Base-by-base conservation (phyloP, 2,329 filamentous ascomycete species). In the Neonectria faginata region DNA sequence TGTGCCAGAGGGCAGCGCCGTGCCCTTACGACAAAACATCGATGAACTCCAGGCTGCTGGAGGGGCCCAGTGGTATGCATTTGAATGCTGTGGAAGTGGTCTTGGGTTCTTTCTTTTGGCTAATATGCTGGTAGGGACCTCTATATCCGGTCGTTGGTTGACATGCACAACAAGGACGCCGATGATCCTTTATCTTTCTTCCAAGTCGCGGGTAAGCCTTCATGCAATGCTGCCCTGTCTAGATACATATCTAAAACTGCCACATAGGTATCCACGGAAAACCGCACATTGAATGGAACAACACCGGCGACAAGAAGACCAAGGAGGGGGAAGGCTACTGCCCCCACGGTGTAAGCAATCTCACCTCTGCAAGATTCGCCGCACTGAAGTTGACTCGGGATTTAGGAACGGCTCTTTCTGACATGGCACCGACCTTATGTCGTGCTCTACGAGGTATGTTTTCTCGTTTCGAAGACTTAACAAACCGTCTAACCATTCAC, bases 401-500 rank as follows among this genome's bases (percentile, higher is more conserved):
- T 22, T 16, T 44, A 85, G 84, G 82, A 86, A 72, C 75, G 79
- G n/a, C 72, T 83, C 25, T 86, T 88, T 66, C 71, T 82, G 7
- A 75, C 83, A 18, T 89, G 85, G 87, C 87, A 89, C 73, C 83
- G 86, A 6, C 82, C 85, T 3, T 88, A 85, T 63, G 70, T 87
- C 45, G 77, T 82, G 8, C 78, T 88, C 6, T 88, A 80, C 60
- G 87, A 89, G 79, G 84, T 86, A 75, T 11, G 75, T 63, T 20
- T 18, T 27, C 25, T 16, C 36, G 20, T 29, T 18, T 48, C 27
- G 22, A 18, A 33, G n/a, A 29, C 54, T 48, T 22, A n/a, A 33
- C 3, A 18, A 31, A 22, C 12, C 31, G 10, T 42, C 70, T 75
- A 18, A 63, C 60, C 25, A 14, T 22, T 16, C 27, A n/a, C 62